Base-by-base conservation (phyloP, 495 filamentous ascomycete genomes). In the Umbilicaria muhlenbergii region DNA sequence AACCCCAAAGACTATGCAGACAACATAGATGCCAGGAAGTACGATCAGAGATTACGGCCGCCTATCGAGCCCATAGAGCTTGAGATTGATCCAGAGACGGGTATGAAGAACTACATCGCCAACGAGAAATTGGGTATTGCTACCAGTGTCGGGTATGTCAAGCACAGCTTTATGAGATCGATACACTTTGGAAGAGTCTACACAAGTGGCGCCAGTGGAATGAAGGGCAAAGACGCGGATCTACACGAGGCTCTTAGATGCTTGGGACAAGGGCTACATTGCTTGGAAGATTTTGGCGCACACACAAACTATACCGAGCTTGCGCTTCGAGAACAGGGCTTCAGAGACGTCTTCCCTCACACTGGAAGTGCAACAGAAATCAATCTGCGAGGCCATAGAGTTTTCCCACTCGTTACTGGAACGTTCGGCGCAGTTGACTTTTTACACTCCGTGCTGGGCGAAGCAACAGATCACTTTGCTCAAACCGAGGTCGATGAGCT, bases 91-190 rank as follows among this genome's bases (percentile, higher is more conserved):
- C 70, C 66, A 4, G 59, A 79, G 3, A 94, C 87, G 3, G 87
- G 86, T 11, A 94, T 98, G 89, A 98, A 98, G 64, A 95, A 96
- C 58, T 98, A 98, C 60, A 95, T 98, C 48, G 81, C 88, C 34
- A 96, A 95, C 51, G 91, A 95, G 58, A 58, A 54, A 7, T 85
- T 88, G 3, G 67, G 68, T 40, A 89, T 84, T 80, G 83, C 86
- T 0, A 98, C 91, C 10, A 92, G 85, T 39, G 57, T 79, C n/a
- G 89, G 82, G 32, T 98, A 94, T 53, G 71, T 98, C 47, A 82
- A 82, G 52, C 83, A 78, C 58, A 92, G 84, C 48, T 75, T 98
- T 46, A 66, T 70, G 15, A 75, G 91, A 33, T 77, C 80, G 53
- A 89, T 98, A 44, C 88, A 98, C 60, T 94, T 77, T 50, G 91